Conservation (phyloP, 2,329 filamentous ascomycete genomes). For the Hypoxylon sp. region DNA sequence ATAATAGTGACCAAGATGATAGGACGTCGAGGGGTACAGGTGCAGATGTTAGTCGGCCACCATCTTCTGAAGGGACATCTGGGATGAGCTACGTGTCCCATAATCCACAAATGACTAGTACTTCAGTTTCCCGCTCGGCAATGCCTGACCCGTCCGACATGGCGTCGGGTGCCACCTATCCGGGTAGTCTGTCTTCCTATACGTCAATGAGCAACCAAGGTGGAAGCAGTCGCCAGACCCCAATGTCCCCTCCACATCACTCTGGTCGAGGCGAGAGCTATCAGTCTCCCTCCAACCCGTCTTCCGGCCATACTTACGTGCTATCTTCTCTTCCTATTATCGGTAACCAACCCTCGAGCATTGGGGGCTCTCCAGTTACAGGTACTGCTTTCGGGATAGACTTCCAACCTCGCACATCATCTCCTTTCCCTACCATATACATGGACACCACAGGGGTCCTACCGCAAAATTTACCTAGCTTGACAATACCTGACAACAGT, state of each 20-base stretch:
- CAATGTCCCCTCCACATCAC: slow-evolving; percentile 50
- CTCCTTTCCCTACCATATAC: slow-evolving; percentile 45
- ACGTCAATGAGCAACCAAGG: slow-evolving; percentile 36
- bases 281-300: slow-evolving; percentile 34
- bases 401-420: slow-evolving; percentile 52
- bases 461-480: slow-evolving; percentile 46
- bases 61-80: slow-evolving; percentile 47
- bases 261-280: slow-evolving; percentile 36
- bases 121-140: slow-evolving; percentile 28
- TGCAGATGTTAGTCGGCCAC: slow-evolving; percentile 49
- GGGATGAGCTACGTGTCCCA: slow-evolving; percentile 36
- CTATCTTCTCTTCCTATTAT: slow-evolving; percentile 46
- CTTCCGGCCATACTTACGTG: slow-evolving; percentile 41
- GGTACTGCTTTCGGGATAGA: slow-evolving; percentile 46
- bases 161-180: slow-evolving; percentile 46
- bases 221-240: slow-evolving; percentile 46
- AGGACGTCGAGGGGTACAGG: slow-evolving; percentile 50
- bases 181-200: slow-evolving; percentile 43
- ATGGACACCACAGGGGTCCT: slow-evolving; percentile 50
- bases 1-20: slow-evolving; percentile 62
- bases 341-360: slow-evolving; percentile 48
- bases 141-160: slow-evolving; percentile 48
- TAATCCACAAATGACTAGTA: slow-evolving; percentile 35
- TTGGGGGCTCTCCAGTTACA: slow-evolving; percentile 47
- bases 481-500: slow-evolving; percentile 54